Evolutionary conservation across 495 filamentous ascomycete species (phyloP).

Genomic region (Penicillium crystallinum): DNA sequence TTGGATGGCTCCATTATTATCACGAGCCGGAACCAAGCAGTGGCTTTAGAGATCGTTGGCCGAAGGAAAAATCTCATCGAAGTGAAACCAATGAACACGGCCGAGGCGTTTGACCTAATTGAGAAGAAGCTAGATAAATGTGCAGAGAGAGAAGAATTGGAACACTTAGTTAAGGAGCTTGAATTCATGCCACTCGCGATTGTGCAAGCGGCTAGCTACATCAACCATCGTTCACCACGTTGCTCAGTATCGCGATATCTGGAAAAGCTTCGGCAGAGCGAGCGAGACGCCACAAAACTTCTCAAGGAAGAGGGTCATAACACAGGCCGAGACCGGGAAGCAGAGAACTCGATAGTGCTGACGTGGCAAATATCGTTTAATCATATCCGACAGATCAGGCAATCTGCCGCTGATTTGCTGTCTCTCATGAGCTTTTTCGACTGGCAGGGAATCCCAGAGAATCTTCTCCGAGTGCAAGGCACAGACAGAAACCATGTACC

Average conservation of each 20-base stretch:
- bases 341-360: conserved; percentile 18
- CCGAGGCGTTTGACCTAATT: conserved; percentile 32
- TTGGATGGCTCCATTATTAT: conserved; percentile 21
- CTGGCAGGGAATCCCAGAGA: conserved; percentile 5
- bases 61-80: conserved; percentile 26
- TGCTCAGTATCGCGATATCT: conserved; percentile 29
- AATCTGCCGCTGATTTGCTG: conserved; percentile 18
- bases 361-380: conserved; percentile 32
- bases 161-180: conserved; percentile 27
- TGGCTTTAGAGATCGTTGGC: conserved; percentile 21
- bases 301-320: background rate
- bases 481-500: background rate
- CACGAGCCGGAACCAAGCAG: conserved; percentile 27
- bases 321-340: conserved; percentile 13
- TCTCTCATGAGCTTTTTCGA: conserved; percentile 25
- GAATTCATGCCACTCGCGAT: conserved; percentile 46
- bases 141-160: conserved; percentile 9
- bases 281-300: background rate
- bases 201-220: conserved; percentile 43
- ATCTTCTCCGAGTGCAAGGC: background rate
- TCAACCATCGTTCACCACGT: conserved; percentile 21
- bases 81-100: conserved; percentile 28
- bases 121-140: conserved; percentile 28
- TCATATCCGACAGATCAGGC: conserved; percentile 12
- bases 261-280: conserved; percentile 20